Percentiles rank a stretch among this genome's conserved stretches.
These are phyloP conservation scores for Russula abietina DNA, from an alignment of 768 basidiomycete genomes.

Conservation along the genomic window DNA sequence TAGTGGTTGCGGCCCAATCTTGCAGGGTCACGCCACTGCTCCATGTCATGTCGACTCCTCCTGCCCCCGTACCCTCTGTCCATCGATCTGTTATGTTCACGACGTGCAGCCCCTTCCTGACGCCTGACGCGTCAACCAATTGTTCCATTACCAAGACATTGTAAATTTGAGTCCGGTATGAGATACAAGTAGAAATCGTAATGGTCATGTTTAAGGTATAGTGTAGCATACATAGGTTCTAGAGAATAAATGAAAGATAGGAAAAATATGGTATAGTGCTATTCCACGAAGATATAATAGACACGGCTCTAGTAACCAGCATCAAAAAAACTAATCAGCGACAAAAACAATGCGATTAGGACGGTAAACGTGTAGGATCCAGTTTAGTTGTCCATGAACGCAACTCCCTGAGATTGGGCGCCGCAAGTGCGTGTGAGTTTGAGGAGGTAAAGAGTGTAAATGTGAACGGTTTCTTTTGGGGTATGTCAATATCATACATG, in stretches of 20 bases:
- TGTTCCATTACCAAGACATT: neutral
- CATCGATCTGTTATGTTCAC: neutral
- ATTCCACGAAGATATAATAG: slow-evolving; percentile 23
- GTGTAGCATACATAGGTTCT: slow-evolving; percentile 23
- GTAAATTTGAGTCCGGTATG: neutral
- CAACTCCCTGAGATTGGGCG: slow-evolving; percentile 75
- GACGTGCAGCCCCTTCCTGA: neutral
- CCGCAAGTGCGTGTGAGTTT: slow-evolving; percentile 86
- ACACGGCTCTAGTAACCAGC: slow-evolving; percentile 9
- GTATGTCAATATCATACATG: neutral
- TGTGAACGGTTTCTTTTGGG: slow-evolving; percentile 65
- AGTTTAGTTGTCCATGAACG: slow-evolving; percentile 79
- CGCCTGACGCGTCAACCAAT: neutral
- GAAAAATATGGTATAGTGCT: slow-evolving; percentile 20
- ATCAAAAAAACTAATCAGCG: slow-evolving; percentile 5
- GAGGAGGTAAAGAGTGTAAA: slow-evolving; percentile 90
- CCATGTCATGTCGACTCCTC: too few relatives aligned
- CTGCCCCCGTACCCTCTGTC: too few relatives aligned
- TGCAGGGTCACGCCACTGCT: neutral
- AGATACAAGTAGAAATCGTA: slow-evolving; percentile 7
- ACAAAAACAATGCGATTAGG: slow-evolving; percentile 14
- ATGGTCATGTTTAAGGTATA: slow-evolving; percentile 19
- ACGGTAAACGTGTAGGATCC: slow-evolving; percentile 60
- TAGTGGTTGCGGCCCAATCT: neutral
- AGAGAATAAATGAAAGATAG: slow-evolving; percentile 25